phyloP scores from a whole-genome alignment of 202 grass and related monocot species.

The Zoysia matrella region DNA sequence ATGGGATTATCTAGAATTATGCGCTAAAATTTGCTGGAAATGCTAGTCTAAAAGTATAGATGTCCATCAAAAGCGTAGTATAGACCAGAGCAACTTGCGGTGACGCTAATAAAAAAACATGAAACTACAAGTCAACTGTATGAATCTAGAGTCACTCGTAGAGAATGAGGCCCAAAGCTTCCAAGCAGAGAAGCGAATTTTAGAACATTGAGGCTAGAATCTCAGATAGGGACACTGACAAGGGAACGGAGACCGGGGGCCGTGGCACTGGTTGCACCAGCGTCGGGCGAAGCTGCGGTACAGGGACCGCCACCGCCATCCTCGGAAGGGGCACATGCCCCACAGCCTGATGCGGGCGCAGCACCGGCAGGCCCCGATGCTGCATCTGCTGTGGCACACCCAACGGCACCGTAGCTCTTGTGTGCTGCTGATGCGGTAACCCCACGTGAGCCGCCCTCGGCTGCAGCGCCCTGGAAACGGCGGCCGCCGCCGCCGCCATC shows the following conservation, averaged over 20 bases:
- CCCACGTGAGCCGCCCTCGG: constrained; percentile 47
- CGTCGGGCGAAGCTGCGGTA: constrained; percentile 52
- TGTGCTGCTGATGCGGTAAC: constrained; percentile 45
- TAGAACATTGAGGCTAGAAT: constrained; percentile 24
- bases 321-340: constrained; percentile 46
- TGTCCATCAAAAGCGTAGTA: constrained; percentile 20
- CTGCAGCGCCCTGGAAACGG: constrained; percentile 64
- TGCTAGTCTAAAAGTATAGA: neutral
- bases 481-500: constrained; percentile 31
- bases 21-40: constrained; percentile 14
- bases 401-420: constrained; percentile 37
- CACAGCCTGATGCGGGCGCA: constrained; percentile 52
- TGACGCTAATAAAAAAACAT: neutral
- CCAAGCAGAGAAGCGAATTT: constrained; percentile 23
- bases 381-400: constrained; percentile 54
- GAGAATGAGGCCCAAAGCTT: neutral
- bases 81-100: constrained; percentile 9
- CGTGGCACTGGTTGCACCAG: constrained; percentile 47
- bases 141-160: neutral
- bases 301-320: constrained; percentile 42
- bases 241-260: constrained; percentile 43
- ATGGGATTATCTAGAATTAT: neutral
- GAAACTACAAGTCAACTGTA: neutral
- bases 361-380: constrained; percentile 40
- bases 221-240: constrained; percentile 46